Percentiles rank a stretch among this genome's conserved stretches.
These are phyloP conservation scores for Rhodosporidiobolus sp. DNA, from an alignment of 768 basidiomycete species.

Conservation along the genomic window DNA sequence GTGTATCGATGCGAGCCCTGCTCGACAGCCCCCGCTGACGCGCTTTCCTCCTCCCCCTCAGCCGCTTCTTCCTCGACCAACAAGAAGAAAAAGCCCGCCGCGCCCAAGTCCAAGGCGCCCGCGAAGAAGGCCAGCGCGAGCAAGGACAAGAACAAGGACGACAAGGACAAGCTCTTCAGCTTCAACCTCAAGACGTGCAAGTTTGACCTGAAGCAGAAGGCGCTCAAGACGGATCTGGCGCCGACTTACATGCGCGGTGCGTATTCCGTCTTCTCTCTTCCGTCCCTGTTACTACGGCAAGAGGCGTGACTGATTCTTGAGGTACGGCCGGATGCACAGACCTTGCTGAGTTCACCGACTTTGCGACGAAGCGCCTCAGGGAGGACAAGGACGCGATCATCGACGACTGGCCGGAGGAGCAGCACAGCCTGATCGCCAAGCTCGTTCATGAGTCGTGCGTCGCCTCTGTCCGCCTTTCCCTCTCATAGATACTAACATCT, in stretches of 20 bases:
- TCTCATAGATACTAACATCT: no score
- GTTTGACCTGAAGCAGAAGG: conserved; percentile 38
- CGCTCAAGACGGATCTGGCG: neutral
- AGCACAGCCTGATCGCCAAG: conserved; percentile 73
- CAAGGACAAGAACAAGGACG: conserved; percentile 1
- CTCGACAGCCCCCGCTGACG: no score
- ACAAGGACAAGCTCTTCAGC: conserved; percentile 19
- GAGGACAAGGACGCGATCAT: conserved; percentile 57
- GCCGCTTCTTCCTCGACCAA: neutral
- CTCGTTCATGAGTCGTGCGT: conserved; percentile 77
- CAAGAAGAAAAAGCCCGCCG: neutral
- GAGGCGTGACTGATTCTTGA: neutral
- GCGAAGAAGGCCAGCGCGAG: no score
- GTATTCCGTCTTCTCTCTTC: conserved; percentile 31
- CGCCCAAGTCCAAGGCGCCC: neutral
- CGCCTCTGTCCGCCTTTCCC: neutral
- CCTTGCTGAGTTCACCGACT: conserved; percentile 42
- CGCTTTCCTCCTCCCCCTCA: neutral
- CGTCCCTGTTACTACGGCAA: no score
- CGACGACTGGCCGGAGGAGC: conserved; percentile 61
- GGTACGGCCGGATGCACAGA: conserved; percentile 21
- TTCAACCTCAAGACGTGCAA: conserved; percentile 38
- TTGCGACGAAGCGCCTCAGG: conserved; percentile 57
- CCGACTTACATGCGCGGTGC: conserved; percentile 78
- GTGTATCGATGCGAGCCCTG: no score